Conservation (phyloP, 108 stramenopile genomes). For the Cyclotella choctawhatcheeana region DNA sequence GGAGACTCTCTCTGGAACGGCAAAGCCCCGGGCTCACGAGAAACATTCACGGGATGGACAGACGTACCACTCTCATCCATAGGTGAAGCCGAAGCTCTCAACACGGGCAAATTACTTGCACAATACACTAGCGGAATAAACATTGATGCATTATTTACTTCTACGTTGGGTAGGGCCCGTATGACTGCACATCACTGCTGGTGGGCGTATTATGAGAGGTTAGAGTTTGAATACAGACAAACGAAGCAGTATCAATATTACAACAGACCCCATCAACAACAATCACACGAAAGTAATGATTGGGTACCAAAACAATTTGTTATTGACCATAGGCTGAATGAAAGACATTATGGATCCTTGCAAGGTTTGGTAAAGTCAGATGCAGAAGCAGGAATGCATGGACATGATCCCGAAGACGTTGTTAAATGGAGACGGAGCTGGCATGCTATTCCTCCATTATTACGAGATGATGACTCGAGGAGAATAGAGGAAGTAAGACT, state of each 20-base stretch:
- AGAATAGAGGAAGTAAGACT: slow-evolving; percentile 45
- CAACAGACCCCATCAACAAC: slow-evolving; percentile 12
- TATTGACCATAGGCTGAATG: slow-evolving; percentile 60
- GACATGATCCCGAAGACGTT: slow-evolving; percentile 52
- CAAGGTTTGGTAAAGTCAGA: slow-evolving; percentile 58
- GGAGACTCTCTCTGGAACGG: slow-evolving; percentile 76
- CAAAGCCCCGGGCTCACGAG: slow-evolving; percentile 55
- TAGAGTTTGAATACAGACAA: slow-evolving; percentile 21
- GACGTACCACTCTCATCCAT: slow-evolving; percentile 61
- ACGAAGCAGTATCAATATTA: slow-evolving; percentile 36
- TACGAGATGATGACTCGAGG: slow-evolving; percentile 54
- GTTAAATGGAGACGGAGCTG: slow-evolving; percentile 58
- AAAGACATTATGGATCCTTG: slow-evolving; percentile 60
- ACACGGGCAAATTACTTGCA: slow-evolving; percentile 43
- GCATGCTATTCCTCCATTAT: slow-evolving; percentile 58
- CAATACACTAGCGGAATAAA: slow-evolving; percentile 27
- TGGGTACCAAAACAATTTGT: slow-evolving; percentile 33
- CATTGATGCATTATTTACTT: slow-evolving; percentile 67
- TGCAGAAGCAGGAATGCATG: slow-evolving; percentile 56
- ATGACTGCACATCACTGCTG: slow-evolving; percentile 65
- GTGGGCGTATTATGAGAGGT: slow-evolving; percentile 52
- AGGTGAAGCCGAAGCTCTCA: slow-evolving; percentile 57
- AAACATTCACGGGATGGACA: slow-evolving; percentile 78
- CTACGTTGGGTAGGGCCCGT: slow-evolving; percentile 54
- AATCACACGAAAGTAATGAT: slow-evolving; percentile 2